Conservation (phyloP, 1,284 basidiomycete genomes). For the Ceraceosorus bombacis region DNA sequence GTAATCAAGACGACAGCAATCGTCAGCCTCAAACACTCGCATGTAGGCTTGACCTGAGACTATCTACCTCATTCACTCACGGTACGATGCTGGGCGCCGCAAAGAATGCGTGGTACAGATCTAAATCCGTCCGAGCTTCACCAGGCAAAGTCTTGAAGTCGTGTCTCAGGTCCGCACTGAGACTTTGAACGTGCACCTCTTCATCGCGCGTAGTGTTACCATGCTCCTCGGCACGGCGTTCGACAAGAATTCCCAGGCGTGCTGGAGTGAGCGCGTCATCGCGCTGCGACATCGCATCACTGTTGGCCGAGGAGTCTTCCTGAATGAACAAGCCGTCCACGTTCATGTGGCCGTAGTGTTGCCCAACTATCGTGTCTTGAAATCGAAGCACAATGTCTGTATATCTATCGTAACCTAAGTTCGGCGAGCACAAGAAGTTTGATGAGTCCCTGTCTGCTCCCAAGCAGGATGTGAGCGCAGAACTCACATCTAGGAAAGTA, state of each 20-base stretch:
- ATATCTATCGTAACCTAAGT: conserved; percentile 61
- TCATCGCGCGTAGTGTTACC: too few species aligned
- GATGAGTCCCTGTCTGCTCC: too few species aligned
- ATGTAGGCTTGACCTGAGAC: too few species aligned
- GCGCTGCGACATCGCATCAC: background rate
- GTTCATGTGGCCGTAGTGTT: conserved; percentile 68
- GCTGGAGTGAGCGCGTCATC: conserved; percentile 10
- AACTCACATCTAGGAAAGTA: conserved; percentile 65
- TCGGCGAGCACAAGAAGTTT: too few species aligned
- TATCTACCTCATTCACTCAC: too few species aligned
- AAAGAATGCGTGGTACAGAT: conserved; percentile 36
- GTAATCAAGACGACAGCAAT: too few species aligned
- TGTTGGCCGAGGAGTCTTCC: conserved; percentile 24
- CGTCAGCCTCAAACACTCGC: too few species aligned
- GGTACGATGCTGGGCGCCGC: conserved; percentile 60
- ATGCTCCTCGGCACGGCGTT: too few species aligned
- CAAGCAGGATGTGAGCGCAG: too few species aligned
- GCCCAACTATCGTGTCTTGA: conserved; percentile 83
- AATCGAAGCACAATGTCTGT: conserved; percentile 71
- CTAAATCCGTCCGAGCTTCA: conserved; percentile 30
- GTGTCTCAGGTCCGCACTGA: conserved; percentile 35
- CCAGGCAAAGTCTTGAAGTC: conserved; percentile 40
- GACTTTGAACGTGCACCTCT: background rate
- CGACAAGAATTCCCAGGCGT: background rate
- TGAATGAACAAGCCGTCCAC: conserved; percentile 45